Conservation (phyloP, 495 filamentous ascomycete genomes). For the Massariosphaeria phaeospora region DNA sequence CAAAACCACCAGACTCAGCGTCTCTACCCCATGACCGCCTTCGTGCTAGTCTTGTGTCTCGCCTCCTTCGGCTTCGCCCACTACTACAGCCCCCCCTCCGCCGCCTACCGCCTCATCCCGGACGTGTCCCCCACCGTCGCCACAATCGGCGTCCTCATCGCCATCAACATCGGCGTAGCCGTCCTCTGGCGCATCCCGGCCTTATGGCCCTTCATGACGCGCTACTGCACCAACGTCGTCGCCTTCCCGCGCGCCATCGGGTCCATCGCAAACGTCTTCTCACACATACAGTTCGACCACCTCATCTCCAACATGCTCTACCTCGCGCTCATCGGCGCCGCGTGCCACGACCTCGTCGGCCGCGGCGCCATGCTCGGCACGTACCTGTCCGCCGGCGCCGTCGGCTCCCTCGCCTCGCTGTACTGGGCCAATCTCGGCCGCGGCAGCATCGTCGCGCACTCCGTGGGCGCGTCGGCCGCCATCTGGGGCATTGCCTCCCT, state of each 20-base stretch:
- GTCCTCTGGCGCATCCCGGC: constrained; percentile 63
- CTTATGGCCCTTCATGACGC: constrained; percentile 69
- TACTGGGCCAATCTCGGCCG: constrained; percentile 26
- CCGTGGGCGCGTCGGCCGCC: constrained; percentile 19
- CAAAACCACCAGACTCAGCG: constrained; percentile 49
- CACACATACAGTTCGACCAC: constrained; percentile 67
- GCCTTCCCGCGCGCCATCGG: constrained; percentile 61
- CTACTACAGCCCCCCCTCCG: constrained; percentile 59
- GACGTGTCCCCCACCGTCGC: constrained; percentile 73
- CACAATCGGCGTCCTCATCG: constrained; percentile 64
- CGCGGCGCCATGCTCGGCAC: constrained; percentile 77
- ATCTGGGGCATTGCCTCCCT: constrained; percentile 16
- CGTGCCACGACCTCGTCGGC: constrained; percentile 81
- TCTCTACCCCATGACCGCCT: constrained; percentile 58
- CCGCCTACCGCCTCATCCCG: constrained; percentile 59
- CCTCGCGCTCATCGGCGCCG: constrained; percentile 53
- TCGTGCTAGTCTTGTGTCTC: constrained; percentile 51
- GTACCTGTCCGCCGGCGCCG: constrained; percentile 62
- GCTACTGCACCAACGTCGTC: constrained; percentile 67
- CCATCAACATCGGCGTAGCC: constrained; percentile 58
- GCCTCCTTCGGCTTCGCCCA: constrained; percentile 52
- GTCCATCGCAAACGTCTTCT: constrained; percentile 69
- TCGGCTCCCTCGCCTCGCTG: constrained; percentile 48
- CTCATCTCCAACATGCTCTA: constrained; percentile 64
- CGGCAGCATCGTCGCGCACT: constrained; percentile 1